Conservation (phyloP, 2,329 filamentous ascomycete genomes). For the Stylonectria norvegica region DNA sequence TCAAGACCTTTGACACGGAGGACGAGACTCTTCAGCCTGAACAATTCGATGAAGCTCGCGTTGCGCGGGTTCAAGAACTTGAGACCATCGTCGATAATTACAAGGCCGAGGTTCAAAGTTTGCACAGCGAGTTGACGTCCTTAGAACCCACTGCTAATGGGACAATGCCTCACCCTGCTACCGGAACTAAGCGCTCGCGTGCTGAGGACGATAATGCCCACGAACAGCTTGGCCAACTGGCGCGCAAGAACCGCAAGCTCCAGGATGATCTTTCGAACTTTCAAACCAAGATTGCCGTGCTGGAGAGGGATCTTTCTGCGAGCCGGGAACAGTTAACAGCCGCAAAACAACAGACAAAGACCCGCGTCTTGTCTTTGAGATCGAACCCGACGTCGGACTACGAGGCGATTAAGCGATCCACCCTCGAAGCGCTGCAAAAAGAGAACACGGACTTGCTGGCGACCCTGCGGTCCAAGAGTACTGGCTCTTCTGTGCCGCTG, state of each 20-base stretch:
- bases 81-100: conserved; percentile 86
- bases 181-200: conserved; percentile 62
- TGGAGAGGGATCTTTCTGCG: conserved; percentile 73
- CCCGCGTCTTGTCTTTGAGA: conserved; percentile 78
- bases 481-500: conserved; percentile 48
- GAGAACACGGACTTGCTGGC: conserved; percentile 82
- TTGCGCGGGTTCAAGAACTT: conserved; percentile 72
- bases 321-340: conserved; percentile 68
- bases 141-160: conserved; percentile 47
- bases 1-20: conserved; percentile 84
- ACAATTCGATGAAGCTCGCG: conserved; percentile 71
- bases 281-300: conserved; percentile 65
- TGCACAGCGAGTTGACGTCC: conserved; percentile 71
- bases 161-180: conserved; percentile 37
- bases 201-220: conserved; percentile 59
- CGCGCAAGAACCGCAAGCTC: conserved; percentile 82
- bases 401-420: conserved; percentile 79
- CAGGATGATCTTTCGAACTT: conserved; percentile 72
- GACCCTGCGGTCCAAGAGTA: conserved; percentile 55
- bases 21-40: conserved; percentile 83
- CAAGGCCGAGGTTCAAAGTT: conserved; percentile 70
- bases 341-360: conserved; percentile 65
- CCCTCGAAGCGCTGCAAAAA: conserved; percentile 70
- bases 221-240: conserved; percentile 75
- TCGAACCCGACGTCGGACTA: conserved; percentile 88